Conservation (phyloP, 352 stramenopile species). For the Peronospora belbahrii region DNA sequence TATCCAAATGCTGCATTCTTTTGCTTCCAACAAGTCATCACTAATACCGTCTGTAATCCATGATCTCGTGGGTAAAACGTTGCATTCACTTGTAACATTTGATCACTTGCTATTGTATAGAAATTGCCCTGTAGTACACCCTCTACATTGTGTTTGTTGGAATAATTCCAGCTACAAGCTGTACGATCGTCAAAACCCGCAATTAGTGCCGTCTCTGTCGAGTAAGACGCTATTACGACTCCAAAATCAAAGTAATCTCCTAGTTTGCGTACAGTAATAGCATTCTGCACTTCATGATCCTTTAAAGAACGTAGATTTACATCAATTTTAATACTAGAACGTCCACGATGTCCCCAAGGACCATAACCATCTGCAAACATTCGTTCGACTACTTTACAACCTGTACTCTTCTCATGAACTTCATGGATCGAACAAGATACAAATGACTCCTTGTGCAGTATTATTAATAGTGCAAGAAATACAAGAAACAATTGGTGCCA, state of each 20-base stretch:
- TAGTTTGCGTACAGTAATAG: slow-evolving; percentile 61
- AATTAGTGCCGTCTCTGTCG: slow-evolving; percentile 27
- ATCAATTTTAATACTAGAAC: slow-evolving; percentile 42
- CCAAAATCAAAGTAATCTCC: slow-evolving; percentile 79
- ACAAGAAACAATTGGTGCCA: slow-evolving; percentile 2
- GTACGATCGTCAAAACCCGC: slow-evolving; percentile 43
- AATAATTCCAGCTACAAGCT: slow-evolving; percentile 64
- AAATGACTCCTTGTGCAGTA: slow-evolving; percentile 20
- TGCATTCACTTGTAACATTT: slow-evolving; percentile 33
- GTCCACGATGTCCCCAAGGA: slow-evolving; percentile 36
- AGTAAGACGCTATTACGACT: slow-evolving; percentile 58
- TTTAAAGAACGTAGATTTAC: slow-evolving; percentile 40
- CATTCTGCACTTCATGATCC: slow-evolving; percentile 49
- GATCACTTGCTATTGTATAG: slow-evolving; percentile 31
- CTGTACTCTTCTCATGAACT: slow-evolving; percentile 43
- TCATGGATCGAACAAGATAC: slow-evolving; percentile 52
- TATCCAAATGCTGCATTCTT: slow-evolving; percentile 75
- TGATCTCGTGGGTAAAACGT: slow-evolving; percentile 43
- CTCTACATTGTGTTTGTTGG: slow-evolving; percentile 26
- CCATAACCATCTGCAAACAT: slow-evolving; percentile 72
- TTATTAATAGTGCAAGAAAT: slow-evolving; percentile 24
- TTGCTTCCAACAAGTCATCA: slow-evolving; percentile 78
- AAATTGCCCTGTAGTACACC: slow-evolving; percentile 57
- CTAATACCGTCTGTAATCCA: slow-evolving; percentile 57
- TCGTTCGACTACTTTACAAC: slow-evolving; percentile 61